These are phyloP conservation scores for Magnusiomyces tetraspermus DNA, from an alignment of 1,139 yeast species.

Conservation along the genomic window DNA sequence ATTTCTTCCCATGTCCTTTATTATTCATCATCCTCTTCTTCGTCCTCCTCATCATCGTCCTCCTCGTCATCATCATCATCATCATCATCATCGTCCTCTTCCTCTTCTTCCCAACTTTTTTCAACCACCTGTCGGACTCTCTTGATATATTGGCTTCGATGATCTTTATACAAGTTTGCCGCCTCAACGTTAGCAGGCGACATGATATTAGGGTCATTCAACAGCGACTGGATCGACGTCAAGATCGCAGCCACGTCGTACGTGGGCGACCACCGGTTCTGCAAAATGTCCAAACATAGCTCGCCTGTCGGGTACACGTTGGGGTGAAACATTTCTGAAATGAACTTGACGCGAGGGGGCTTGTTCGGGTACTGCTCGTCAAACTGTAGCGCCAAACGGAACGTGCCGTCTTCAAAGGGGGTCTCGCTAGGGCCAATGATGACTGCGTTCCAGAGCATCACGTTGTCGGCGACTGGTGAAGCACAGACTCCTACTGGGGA, in stretches of 20 bases:
- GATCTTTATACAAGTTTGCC: conserved; percentile 90
- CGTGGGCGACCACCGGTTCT: conserved; percentile 97
- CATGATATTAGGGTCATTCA: conserved; percentile 92
- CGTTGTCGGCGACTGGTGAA: conserved; percentile 92
- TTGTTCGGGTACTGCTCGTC: conserved; percentile 97
- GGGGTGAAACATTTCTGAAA: conserved; percentile 95
- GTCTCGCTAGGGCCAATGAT: conserved; percentile 97
- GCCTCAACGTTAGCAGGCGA: conserved; percentile 99
- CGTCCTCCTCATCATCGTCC: conserved; percentile 14
- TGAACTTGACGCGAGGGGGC: conserved; percentile 86
- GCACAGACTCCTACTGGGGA: conserved; percentile 98
- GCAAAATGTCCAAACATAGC: conserved; percentile 87
- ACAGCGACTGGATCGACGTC: conserved; percentile 68
- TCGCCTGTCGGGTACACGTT: conserved; percentile 95
- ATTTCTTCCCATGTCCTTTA: too few relatives aligned
- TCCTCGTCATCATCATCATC: conserved; percentile 13
- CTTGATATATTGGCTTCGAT: conserved; percentile 82
- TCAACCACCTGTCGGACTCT: conserved; percentile 93
- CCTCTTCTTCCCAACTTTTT: conserved; percentile 30
- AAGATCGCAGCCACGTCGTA: conserved; percentile 96
- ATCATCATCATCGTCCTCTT: conserved; percentile 11
- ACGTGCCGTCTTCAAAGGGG: conserved; percentile 97
- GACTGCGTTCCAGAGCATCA: conserved; percentile 96
- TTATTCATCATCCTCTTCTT: too few relatives aligned
- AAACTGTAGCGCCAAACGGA: conserved; percentile 73